These are phyloP conservation scores for Ceratocystis alfenasii DNA, from an alignment of 2,329 filamentous ascomycete species.

Conservation along the genomic window DNA sequence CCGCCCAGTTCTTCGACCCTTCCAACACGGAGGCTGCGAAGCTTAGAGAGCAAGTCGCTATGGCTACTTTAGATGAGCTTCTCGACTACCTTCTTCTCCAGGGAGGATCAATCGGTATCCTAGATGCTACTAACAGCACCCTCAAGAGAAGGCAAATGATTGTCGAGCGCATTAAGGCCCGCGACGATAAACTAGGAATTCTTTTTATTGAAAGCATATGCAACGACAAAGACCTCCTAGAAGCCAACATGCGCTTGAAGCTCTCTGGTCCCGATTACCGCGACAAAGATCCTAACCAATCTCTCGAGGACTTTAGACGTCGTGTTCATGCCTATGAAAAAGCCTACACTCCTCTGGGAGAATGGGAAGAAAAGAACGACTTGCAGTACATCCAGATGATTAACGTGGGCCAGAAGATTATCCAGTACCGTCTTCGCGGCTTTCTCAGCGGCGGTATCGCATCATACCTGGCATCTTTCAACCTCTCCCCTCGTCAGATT, in stretches of 20 bases:
- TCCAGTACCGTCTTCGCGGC: conserved; percentile 79
- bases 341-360: conserved; percentile 79
- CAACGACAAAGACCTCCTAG: conserved; percentile 67
- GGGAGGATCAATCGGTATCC: conserved; percentile 81
- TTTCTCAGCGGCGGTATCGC: conserved; percentile 88
- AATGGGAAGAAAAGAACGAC: conserved; percentile 79
- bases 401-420: conserved; percentile 87
- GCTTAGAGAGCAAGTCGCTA: conserved; percentile 79
- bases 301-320: conserved; percentile 81
- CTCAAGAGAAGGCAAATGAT: conserved; percentile 71
- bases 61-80: conserved; percentile 85
- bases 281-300: conserved; percentile 76
- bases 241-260: conserved; percentile 95
- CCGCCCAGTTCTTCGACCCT: conserved; percentile 87
- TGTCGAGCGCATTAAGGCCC: conserved; percentile 67
- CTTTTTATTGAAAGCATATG: conserved; percentile 94
- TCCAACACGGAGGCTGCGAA: conserved; percentile 70
- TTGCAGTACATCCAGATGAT: conserved; percentile 98
- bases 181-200: conserved; percentile 79
- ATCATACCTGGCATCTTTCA: conserved; percentile 93
- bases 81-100: conserved; percentile 74
- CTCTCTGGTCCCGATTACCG: conserved; percentile 92
- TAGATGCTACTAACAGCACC: conserved; percentile 96
- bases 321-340: conserved; percentile 89
- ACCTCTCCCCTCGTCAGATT: conserved; percentile 85